These are phyloP conservation scores for Lentinula aciculospora DNA, from an alignment of 768 basidiomycete genomes.

Conservation along the genomic window DNA sequence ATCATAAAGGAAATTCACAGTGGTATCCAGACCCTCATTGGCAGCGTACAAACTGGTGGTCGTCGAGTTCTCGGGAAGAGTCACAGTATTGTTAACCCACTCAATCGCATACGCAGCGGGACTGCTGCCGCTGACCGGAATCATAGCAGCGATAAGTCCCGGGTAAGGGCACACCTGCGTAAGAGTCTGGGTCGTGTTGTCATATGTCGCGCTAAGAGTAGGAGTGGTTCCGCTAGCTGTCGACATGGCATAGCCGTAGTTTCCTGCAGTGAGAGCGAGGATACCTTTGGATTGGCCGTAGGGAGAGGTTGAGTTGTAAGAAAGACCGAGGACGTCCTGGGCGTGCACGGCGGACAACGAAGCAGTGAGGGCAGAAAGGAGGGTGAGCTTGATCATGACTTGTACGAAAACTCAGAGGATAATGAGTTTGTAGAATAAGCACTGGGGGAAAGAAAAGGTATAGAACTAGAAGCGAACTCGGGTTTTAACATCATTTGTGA, in stretches of 20 bases:
- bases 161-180: conserved; percentile 1
- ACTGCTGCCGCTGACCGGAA: not conserved
- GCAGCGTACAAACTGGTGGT: not conserved
- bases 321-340: not conserved
- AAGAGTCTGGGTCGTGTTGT: not conserved
- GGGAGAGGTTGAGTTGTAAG: conserved; percentile 1
- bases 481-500: not conserved
- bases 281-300: not conserved
- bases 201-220: not conserved
- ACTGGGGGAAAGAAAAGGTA: not conserved
- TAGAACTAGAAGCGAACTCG: not conserved
- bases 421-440: not conserved
- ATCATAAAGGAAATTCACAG: not conserved
- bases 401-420: not conserved
- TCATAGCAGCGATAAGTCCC: not conserved
- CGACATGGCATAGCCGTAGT: not conserved
- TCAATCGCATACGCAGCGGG: not conserved
- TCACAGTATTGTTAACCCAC: not conserved
- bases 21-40: not conserved
- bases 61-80: not conserved
- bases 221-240: not conserved
- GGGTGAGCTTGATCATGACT: not conserved
- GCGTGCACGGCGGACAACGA: not conserved
- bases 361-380: not conserved
- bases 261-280: not conserved